Conservation (phyloP, 805 yeast species). For the Starmerella sp. region DNA sequence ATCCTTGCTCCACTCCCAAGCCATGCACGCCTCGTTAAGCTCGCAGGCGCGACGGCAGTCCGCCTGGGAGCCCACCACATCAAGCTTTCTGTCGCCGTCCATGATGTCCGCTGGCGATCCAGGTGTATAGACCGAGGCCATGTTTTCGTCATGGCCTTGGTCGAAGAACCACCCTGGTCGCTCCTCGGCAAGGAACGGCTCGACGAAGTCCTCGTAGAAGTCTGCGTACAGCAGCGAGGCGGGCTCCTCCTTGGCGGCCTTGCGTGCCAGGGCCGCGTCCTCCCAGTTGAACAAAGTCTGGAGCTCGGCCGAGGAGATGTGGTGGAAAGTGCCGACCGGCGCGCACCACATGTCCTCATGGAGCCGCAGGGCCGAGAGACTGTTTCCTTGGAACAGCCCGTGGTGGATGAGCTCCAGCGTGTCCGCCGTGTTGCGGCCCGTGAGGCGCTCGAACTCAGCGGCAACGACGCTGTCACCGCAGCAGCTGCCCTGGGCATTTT, state of each 20-base stretch:
- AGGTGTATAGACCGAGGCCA: background rate
- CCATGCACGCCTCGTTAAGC: slow-evolving; percentile 11
- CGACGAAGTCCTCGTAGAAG: slow-evolving; percentile 26
- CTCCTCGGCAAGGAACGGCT: slow-evolving; percentile 24
- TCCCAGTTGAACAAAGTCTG: slow-evolving; percentile 27
- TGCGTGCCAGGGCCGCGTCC: slow-evolving; percentile 11
- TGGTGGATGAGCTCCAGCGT: slow-evolving; percentile 12
- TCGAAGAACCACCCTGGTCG: slow-evolving; percentile 23
- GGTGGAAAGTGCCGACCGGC: slow-evolving; percentile 30
- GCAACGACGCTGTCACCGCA: slow-evolving; percentile 32
- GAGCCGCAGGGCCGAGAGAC: slow-evolving; percentile 17
- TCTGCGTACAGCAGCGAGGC: slow-evolving; percentile 22
- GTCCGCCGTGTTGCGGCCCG: slow-evolving; percentile 7
- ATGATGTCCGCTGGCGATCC: background rate
- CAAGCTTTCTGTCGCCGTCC: background rate
- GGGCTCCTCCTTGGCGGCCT: background rate
- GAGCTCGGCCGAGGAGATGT: slow-evolving; percentile 24
- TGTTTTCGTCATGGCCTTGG: background rate
- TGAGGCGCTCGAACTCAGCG: slow-evolving; percentile 19
- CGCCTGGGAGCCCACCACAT: background rate
- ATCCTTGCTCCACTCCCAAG: slow-evolving; percentile 13
- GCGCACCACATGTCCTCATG: slow-evolving; percentile 25
- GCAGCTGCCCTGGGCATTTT: slow-evolving; percentile 22
- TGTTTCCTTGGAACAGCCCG: slow-evolving; percentile 28
- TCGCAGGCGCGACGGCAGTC: background rate